Evolutionary conservation across 208 protist species (phyloP).

Genomic region (Trypanosoma grayi): DNA sequence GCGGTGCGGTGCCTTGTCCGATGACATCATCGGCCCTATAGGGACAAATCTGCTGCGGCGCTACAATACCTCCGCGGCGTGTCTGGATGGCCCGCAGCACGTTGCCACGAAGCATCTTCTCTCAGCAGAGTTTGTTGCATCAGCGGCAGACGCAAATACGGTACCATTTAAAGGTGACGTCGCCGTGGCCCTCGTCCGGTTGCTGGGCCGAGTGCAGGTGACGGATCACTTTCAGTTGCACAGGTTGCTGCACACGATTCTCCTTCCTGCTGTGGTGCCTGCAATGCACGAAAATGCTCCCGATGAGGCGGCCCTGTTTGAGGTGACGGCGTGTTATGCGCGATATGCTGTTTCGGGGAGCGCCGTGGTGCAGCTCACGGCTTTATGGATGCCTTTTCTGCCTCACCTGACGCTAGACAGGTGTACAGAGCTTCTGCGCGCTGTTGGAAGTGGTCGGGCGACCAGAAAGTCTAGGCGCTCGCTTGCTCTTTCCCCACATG

Average conservation of each 20-base stretch:
- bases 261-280: constrained; percentile 52
- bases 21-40: constrained; percentile 71
- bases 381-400: constrained; percentile 46
- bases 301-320: constrained; percentile 9
- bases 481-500: too few relatives aligned
- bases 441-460: constrained; percentile 7
- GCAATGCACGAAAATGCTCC: constrained; percentile 21
- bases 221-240: constrained; percentile 74
- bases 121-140: constrained; percentile 24
- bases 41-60: constrained; percentile 26
- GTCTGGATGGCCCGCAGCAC: constrained; percentile 18
- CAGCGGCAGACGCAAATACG: constrained; percentile 3
- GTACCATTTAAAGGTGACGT: constrained; percentile 21
- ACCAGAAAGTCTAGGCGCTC: background rate
- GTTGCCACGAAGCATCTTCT: constrained; percentile 35
- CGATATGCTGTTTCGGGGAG: constrained; percentile 67
- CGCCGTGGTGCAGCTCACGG: constrained; percentile 45
- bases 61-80: constrained; percentile 9
- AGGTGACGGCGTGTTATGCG: constrained; percentile 26
- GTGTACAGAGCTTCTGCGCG: constrained; percentile 31
- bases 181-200: constrained; percentile 45
- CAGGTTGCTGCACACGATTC: constrained; percentile 52
- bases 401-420: constrained; percentile 18
- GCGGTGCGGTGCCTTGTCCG: constrained; percentile 58
- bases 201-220: constrained; percentile 47